Evolutionary conservation across 1,284 basidiomycete species (phyloP).

Genomic region (Puccinia horiana): DNA sequence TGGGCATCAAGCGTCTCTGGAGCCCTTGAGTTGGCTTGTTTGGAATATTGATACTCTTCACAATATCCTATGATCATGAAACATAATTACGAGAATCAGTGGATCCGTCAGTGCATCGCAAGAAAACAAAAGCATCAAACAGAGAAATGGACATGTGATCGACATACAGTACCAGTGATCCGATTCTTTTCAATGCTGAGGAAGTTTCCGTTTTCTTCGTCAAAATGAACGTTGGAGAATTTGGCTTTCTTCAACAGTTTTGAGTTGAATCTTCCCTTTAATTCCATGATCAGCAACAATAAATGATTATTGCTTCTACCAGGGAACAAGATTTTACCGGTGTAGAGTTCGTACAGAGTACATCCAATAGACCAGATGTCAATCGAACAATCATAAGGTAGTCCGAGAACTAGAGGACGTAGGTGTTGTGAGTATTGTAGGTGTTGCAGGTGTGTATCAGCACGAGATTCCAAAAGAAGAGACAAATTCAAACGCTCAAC

Average conservation of each 20-base stretch:
- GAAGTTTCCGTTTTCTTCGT: conserved; percentile 77
- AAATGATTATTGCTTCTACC: conserved; percentile 97
- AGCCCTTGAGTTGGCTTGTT: conserved; percentile 82
- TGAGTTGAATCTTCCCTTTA: conserved; percentile 87
- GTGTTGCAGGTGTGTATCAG: neutral
- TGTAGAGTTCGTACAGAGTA: conserved; percentile 95
- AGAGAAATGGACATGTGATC: neutral
- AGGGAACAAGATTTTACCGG: conserved; percentile 96
- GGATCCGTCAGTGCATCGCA: neutral
- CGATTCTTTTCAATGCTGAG: conserved; percentile 75
- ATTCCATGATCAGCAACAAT: conserved; percentile 77
- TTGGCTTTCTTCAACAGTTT: conserved; percentile 92
- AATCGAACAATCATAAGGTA: conserved; percentile 87
- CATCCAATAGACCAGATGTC: conserved; percentile 98
- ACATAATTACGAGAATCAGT: neutral
- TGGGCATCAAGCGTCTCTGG: conserved; percentile 76
- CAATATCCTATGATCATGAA: conserved; percentile 66
- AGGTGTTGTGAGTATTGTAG: too few species aligned
- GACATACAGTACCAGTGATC: conserved; percentile 75
- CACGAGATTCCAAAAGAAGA: neutral
- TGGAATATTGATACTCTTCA: conserved; percentile 73
- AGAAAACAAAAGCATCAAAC: conserved; percentile 1
- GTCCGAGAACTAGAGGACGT: conserved; percentile 73
- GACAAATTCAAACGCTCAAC: conserved; percentile 62
- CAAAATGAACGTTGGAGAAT: conserved; percentile 89